phyloP scores from a whole-genome alignment of 352 stramenopile species.

The Pythium scleroteichum region DNA sequence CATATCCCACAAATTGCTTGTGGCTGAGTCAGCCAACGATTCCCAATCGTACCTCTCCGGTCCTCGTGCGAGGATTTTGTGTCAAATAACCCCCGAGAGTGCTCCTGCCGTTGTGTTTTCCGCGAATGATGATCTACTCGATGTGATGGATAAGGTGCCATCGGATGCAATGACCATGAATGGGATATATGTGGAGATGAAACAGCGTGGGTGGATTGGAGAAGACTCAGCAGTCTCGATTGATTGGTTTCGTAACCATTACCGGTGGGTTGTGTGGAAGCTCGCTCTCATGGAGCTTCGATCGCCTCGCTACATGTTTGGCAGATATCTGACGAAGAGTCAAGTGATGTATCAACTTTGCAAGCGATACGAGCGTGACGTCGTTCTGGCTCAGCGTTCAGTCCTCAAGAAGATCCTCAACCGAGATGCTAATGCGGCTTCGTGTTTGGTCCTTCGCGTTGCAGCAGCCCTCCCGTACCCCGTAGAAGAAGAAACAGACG shows the following conservation, averaged over 20 bases:
- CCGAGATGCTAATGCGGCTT: constrained; percentile 61
- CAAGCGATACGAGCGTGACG: constrained; percentile 52
- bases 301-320: constrained; percentile 49
- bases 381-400: constrained; percentile 50
- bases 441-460: constrained; percentile 67
- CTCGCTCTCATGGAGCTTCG: constrained; percentile 53
- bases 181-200: constrained; percentile 47
- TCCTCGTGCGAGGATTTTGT: neutral
- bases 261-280: constrained; percentile 75
- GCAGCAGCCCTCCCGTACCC: constrained; percentile 51
- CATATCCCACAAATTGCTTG: constrained; percentile 39
- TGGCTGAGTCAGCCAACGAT: constrained; percentile 7
- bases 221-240: constrained; percentile 38
- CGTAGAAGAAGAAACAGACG: constrained; percentile 22
- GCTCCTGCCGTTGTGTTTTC: neutral
- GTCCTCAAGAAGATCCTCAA: constrained; percentile 73
- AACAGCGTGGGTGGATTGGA: constrained; percentile 28
- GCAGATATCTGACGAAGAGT: constrained; percentile 57
- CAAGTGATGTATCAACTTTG: constrained; percentile 61
- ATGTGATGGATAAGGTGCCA: neutral
- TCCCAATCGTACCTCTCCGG: neutral
- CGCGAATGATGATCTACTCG: neutral
- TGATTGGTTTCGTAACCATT: constrained; percentile 75
- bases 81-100: constrained; percentile 2
- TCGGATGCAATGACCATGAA: neutral